Conservation (phyloP, 768 basidiomycete genomes). For the Pleurotus platypus region DNA sequence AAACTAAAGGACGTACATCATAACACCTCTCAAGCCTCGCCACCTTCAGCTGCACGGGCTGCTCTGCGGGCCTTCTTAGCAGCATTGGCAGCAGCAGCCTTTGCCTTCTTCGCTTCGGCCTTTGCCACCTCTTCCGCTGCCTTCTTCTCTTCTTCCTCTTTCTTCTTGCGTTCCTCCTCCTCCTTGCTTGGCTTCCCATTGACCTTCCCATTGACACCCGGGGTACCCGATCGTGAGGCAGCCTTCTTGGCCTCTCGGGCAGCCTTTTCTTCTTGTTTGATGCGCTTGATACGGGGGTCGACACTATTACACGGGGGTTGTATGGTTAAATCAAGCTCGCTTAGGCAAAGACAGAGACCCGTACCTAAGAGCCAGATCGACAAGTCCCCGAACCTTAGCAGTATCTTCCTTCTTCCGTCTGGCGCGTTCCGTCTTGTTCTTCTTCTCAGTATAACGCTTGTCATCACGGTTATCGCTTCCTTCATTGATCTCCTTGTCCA, state of each 20-base stretch:
- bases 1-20: not conserved
- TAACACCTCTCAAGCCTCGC: slow-evolving; percentile 17
- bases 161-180: slow-evolving; percentile 73
- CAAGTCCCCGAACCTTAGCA: slow-evolving; percentile 79
- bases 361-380: slow-evolving; percentile 75
- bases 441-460: slow-evolving; percentile 98
- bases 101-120: slow-evolving; percentile 83
- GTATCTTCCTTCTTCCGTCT: slow-evolving; percentile 97
- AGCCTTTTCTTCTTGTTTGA: slow-evolving; percentile 95
- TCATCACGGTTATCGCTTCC: slow-evolving; percentile 97
- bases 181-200: slow-evolving; percentile 61
- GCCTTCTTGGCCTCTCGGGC: slow-evolving; percentile 82
- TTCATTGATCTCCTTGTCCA: slow-evolving; percentile 98
- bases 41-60: slow-evolving; percentile 36
- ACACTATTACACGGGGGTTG: slow-evolving; percentile 27
- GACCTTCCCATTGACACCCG: slow-evolving; percentile 27
- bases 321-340: not conserved
- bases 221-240: slow-evolving; percentile 40
- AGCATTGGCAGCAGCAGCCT: slow-evolving; percentile 82
- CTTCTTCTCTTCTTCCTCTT: slow-evolving; percentile 65
- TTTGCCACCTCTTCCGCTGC: slow-evolving; percentile 84
- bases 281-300: slow-evolving; percentile 95
- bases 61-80: slow-evolving; percentile 82
- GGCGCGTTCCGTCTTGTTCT: slow-evolving; percentile 97
- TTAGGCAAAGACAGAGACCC: not conserved